These are phyloP conservation scores for Rhodocollybia butyracea DNA, from an alignment of 768 basidiomycete species.

Conservation along the genomic window DNA sequence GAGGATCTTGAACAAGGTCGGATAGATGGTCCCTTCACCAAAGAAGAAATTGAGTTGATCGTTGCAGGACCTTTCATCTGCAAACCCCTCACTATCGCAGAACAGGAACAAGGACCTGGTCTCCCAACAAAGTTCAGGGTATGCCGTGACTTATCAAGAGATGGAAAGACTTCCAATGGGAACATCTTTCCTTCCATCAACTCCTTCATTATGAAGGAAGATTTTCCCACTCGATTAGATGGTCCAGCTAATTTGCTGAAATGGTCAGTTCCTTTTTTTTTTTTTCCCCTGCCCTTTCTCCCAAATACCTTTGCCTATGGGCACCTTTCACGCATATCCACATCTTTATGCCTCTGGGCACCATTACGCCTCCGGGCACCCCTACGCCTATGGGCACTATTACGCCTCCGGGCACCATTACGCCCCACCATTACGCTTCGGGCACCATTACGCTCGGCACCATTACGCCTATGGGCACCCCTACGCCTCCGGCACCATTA, in stretches of 20 bases:
- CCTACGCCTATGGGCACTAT: too few species aligned
- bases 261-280: neutral
- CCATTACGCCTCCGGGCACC: too few species aligned
- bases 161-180: neutral
- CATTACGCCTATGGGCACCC: too few species aligned
- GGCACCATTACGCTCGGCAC: too few species aligned
- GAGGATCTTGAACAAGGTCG: constrained; percentile 13
- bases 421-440: neutral
- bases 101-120: constrained; percentile 2
- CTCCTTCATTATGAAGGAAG: neutral
- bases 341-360: neutral
- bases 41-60: constrained; percentile 16
- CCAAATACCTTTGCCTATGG: neutral
- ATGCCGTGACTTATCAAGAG: constrained; percentile 12
- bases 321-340: neutral
- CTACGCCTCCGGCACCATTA: too few species aligned
- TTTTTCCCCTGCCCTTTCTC: neutral
- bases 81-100: constrained; percentile 9
- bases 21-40: constrained; percentile 19
- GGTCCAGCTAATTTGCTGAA: constrained; percentile 6
- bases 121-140: constrained; percentile 6
- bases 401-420: too few species aligned
- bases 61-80: constrained; percentile 4
- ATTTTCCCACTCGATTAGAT: constrained; percentile 8
- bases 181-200: constrained; percentile 1